A percentile compares a stretch with the other conserved stretches of the same genome.
phyloP scores from a whole-genome alignment of 129 eudicot genomes.

The Erigeron canadensis region DNA sequence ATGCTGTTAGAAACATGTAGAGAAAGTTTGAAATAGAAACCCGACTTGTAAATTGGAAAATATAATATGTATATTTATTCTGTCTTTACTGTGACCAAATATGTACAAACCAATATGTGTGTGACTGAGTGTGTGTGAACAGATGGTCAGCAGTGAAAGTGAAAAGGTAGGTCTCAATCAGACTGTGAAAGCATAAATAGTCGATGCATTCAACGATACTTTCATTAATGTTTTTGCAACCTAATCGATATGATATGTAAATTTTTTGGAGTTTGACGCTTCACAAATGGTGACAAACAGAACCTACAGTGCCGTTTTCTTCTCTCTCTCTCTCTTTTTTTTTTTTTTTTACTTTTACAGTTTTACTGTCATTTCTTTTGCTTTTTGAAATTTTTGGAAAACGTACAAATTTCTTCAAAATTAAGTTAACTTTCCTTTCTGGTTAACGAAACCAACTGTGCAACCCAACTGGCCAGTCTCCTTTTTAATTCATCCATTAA shows the following conservation, averaged over 20 bases:
- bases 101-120: background rate
- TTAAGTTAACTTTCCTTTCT: background rate
- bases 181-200: slow-evolving; percentile 17
- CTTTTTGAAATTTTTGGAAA: background rate
- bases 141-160: slow-evolving; percentile 17
- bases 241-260: background rate
- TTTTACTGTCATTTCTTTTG: slow-evolving; percentile 28
- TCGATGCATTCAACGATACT: slow-evolving; percentile 1
- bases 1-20: too few relatives aligned
- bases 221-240: slow-evolving; percentile 3
- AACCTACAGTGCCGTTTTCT: slow-evolving; percentile 13
- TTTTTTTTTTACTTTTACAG: slow-evolving; percentile 7
- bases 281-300: slow-evolving; percentile 23
- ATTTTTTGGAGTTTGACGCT: background rate
- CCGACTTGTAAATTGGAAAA: background rate
- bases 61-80: background rate
- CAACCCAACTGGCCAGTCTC: too few relatives aligned
- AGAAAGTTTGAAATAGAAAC: background rate
- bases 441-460: background rate
- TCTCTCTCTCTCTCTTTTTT: too few relatives aligned
- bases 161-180: slow-evolving; percentile 18
- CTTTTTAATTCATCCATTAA: too few relatives aligned
- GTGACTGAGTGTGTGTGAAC: background rate
- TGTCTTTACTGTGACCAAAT: background rate
- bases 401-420: background rate